phyloP scores from a whole-genome alignment of 2,329 filamentous ascomycete species.

The Aureobasidium sp. region DNA sequence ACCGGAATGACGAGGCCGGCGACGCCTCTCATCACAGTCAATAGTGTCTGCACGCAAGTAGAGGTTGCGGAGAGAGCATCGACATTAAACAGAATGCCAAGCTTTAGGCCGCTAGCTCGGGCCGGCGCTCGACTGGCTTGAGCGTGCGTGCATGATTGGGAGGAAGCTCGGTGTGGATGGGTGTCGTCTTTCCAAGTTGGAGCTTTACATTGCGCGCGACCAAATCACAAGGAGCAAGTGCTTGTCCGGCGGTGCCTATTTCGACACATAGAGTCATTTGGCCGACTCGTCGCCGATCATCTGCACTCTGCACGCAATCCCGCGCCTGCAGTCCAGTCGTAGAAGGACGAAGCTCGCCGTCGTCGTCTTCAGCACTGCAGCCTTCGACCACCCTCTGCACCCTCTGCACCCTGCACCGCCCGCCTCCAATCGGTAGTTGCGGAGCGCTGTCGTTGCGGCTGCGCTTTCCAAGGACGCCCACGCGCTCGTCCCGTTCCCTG shows the following conservation, averaged over 20 bases:
- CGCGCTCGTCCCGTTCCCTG: conserved; percentile 15
- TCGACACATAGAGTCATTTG: conserved; percentile 15
- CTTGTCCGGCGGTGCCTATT: conserved; percentile 10
- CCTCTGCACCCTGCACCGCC: neutral
- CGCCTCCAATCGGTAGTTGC: conserved; percentile 17
- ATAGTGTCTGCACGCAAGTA: neutral
- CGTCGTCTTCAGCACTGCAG: conserved; percentile 12
- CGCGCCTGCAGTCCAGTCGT: conserved; percentile 5
- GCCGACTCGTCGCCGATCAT: conserved; percentile 38
- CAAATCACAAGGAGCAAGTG: conserved; percentile 13
- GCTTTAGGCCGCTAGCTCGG: conserved; percentile 4
- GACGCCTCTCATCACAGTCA: conserved; percentile 9
- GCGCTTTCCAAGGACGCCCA: conserved; percentile 7
- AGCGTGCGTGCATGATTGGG: conserved; percentile 12
- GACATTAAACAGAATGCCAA: neutral
- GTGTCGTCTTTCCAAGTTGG: neutral
- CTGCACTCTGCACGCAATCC: conserved; percentile 41
- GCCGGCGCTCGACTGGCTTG: conserved; percentile 8
- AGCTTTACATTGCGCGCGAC: conserved; percentile 6
- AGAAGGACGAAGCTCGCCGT: neutral
- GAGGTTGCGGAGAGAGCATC: neutral
- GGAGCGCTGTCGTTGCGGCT: neutral
- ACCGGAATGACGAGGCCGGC: conserved; percentile 10
- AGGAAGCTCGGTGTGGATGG: neutral
- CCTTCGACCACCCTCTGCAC: neutral